Base-by-base conservation (phyloP, 495 filamentous ascomycete genomes). In the Lichina pygmaea region DNA sequence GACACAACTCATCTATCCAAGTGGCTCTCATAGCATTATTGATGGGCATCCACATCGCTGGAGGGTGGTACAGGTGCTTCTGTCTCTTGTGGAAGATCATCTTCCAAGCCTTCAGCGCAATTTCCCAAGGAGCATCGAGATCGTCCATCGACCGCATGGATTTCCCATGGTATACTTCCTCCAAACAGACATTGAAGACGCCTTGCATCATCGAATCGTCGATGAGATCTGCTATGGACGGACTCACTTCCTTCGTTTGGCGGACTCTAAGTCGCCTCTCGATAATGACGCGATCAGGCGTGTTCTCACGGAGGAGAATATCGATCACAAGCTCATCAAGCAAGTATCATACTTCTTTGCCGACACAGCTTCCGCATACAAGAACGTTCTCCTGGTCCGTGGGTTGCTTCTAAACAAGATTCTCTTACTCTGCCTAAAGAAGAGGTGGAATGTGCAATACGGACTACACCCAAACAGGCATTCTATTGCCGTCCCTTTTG, bases 391-490 rank as follows among this genome's bases (percentile, higher is more conserved):
- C 17, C 51, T 67, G 2, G 47, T 68, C 4, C 50, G 61, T 3
- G 62, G 62, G 0, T 38, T 66, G 8, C 48, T 66, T 8, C 53
- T 60, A 12, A 49, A 62, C 47, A 47, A 59, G 24, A 64, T 66
- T 16, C 49, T 66, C 7, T 45, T 64, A 4, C 54, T 60, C 34
- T 44, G 51, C 0, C 44, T 65, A 0, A 60, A 62, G 41, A 64
- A 63, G 49, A 48, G 63, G 12, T 64, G 59, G 59, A 64, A 63
- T 49, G 60, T 66, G 3, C 59, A 66, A 41, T 66, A 62, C 49
- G 63, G 63, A 0, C 51, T 66, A 6, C 55, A 62, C 42, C 57
- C 50, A 1, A 47, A 40, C 5, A 53, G 66, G 0, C 52, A 62
- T 34, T 60, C 61, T 4, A 57, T 71, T 15, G 62, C 66, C 6